Evolutionary conservation across 805 yeast genomes (phyloP).

Genomic region (Huiozyma sinensis): DNA sequence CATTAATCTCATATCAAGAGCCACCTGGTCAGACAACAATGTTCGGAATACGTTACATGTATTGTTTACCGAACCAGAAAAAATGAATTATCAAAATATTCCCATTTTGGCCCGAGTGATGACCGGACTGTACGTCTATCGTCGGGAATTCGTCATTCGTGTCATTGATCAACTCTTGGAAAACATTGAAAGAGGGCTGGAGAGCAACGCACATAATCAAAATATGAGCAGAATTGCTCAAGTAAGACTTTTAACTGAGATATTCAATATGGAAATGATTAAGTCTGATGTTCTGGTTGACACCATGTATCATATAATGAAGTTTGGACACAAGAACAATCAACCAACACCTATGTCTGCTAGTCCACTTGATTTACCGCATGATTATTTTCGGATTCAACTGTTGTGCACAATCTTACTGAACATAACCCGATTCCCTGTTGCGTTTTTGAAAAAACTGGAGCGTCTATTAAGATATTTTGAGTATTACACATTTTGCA

Average conservation of each 20-base stretch:
- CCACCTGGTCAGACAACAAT: constrained; percentile 37
- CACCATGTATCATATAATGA: constrained; percentile 44
- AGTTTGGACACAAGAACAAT: constrained; percentile 54
- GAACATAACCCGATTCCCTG: constrained; percentile 17
- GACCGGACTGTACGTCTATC: constrained; percentile 24
- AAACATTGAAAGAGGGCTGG: constrained; percentile 53
- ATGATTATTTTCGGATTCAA: constrained; percentile 63
- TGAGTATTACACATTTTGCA: constrained; percentile 61
- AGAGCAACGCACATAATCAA: constrained; percentile 45
- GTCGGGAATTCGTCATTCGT: constrained; percentile 32
- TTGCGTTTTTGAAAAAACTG: constrained; percentile 21
- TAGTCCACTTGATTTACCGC: constrained; percentile 46
- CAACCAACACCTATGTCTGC: constrained; percentile 38
- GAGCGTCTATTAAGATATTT: constrained; percentile 43
- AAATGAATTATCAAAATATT: constrained; percentile 48
- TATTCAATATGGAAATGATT: constrained; percentile 41
- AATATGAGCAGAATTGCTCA: constrained; percentile 56
- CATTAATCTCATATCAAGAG: constrained; percentile 30
- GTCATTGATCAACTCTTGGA: constrained; percentile 59
- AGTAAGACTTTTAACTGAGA: constrained; percentile 46
- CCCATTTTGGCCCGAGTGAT: constrained; percentile 40
- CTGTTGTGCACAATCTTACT: constrained; percentile 37
- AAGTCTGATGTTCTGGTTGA: constrained; percentile 38
- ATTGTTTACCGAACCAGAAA: constrained; percentile 50
- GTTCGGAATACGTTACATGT: constrained; percentile 27